Evolutionary conservation across 345 rosid genomes (phyloP).

Genomic region (Brassica rapa): DNA sequence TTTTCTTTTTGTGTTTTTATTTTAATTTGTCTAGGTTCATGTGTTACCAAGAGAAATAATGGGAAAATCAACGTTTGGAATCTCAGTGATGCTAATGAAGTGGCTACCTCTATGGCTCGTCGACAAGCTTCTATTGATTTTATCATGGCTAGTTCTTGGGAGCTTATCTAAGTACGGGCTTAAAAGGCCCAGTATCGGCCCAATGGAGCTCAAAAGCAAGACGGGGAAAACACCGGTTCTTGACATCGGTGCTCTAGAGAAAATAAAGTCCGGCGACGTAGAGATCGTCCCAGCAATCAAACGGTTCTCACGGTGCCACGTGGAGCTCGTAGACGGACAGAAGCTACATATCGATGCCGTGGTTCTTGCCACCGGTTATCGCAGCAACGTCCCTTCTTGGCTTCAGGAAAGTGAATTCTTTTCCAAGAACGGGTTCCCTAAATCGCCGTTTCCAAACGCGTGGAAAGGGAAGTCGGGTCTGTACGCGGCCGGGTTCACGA

Average conservation of each 20-base stretch:
- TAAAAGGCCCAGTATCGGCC: conserved; percentile 67
- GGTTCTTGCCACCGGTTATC: conserved; percentile 76
- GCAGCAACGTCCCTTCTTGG: conserved; percentile 74
- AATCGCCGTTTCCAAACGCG: conserved; percentile 59
- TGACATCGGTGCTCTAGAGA: conserved; percentile 72
- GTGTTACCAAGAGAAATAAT: conserved; percentile 61
- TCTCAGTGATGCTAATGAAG: conserved; percentile 56
- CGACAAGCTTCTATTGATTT: conserved; percentile 57
- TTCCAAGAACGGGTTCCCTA: conserved; percentile 67
- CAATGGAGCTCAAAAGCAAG: conserved; percentile 59
- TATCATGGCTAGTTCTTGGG: conserved; percentile 64
- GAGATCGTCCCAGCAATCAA: conserved; percentile 69
- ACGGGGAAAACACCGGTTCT: conserved; percentile 82
- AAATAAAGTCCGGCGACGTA: conserved; percentile 66
- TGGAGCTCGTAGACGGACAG: conserved; percentile 64
- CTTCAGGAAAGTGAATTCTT: conserved; percentile 89
- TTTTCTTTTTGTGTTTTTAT: background rate
- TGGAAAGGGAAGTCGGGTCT: conserved; percentile 85
- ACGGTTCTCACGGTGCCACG: conserved; percentile 51
- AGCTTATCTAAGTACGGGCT: conserved; percentile 59
- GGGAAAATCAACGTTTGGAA: conserved; percentile 63
- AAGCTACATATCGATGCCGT: conserved; percentile 58
- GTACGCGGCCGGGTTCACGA: conserved; percentile 87
- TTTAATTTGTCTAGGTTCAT: conserved; percentile 50
- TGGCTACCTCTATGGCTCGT: conserved; percentile 83